These are phyloP conservation scores for Fraxinus albicans DNA, from an alignment of 305 asterid species.

Conservation along the genomic window DNA sequence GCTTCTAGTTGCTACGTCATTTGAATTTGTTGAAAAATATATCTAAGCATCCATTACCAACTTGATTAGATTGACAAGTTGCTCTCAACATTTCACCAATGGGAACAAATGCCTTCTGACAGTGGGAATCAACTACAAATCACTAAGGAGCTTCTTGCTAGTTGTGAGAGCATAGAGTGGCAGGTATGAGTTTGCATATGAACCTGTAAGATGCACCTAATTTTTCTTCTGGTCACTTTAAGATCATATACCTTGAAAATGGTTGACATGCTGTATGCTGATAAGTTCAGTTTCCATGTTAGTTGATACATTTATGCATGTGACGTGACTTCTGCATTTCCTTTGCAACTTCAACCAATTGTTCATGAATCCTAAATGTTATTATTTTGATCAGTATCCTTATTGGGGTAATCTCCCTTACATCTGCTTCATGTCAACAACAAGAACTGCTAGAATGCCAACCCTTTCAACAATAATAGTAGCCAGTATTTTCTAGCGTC, in stretches of 20 bases:
- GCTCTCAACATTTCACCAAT: slow-evolving; percentile 69
- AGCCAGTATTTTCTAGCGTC: background rate
- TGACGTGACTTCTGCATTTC: background rate
- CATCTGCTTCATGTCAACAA: background rate
- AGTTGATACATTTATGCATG: slow-evolving; percentile 14
- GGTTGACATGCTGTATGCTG: background rate
- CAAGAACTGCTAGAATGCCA: background rate
- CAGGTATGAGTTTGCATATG: slow-evolving; percentile 58
- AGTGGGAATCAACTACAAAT: slow-evolving; percentile 60
- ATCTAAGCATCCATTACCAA: slow-evolving; percentile 23
- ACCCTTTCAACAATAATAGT: background rate
- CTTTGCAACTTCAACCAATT: background rate
- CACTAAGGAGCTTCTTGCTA: slow-evolving; percentile 69
- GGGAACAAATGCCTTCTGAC: slow-evolving; percentile 69
- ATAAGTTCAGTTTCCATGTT: slow-evolving; percentile 3
- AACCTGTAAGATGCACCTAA: slow-evolving; percentile 10
- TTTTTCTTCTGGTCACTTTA: background rate
- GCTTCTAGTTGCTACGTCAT: slow-evolving; percentile 2
- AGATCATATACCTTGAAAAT: slow-evolving; percentile 13
- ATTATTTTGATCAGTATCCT: background rate
- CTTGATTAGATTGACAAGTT: slow-evolving; percentile 76
- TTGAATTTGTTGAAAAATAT: slow-evolving; percentile 10
- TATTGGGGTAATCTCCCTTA: background rate
- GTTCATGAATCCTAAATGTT: slow-evolving; percentile 4
- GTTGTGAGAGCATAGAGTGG: slow-evolving; percentile 94